These are phyloP conservation scores for Dianthus caryophyllus DNA, from an alignment of 148 eudicot species.

Conservation along the genomic window DNA sequence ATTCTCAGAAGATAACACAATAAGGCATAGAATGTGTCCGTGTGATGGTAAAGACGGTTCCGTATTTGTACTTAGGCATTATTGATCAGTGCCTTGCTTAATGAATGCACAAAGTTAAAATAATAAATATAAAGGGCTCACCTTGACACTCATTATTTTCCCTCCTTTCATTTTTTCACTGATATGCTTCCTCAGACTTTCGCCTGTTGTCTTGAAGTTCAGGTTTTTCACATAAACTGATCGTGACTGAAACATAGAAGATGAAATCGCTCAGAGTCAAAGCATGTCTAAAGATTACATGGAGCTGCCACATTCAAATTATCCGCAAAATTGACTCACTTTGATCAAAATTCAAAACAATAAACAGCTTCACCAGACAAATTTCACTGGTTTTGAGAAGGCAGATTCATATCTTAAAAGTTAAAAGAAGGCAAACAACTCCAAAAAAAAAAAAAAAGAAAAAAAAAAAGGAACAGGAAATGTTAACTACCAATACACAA, in stretches of 20 bases:
- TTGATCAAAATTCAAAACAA: neutral
- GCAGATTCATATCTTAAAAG: too few species aligned
- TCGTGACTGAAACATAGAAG: constrained; percentile 59
- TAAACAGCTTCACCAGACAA: neutral
- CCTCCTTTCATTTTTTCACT: constrained; percentile 66
- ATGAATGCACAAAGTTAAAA: neutral
- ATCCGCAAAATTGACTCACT: neutral
- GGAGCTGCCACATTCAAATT: neutral
- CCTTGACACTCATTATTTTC: constrained; percentile 68
- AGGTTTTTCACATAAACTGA: constrained; percentile 89
- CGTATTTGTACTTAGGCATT: neutral
- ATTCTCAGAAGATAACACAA: neutral
- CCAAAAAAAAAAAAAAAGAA: neutral
- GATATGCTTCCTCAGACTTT: constrained; percentile 63
- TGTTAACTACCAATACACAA: neutral
- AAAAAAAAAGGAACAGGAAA: neutral
- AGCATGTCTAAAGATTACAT: neutral
- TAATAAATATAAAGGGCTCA: constrained; percentile 21
- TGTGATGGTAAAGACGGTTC: neutral
- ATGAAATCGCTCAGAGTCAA: constrained; percentile 5
- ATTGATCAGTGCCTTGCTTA: neutral
- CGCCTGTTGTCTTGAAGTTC: constrained; percentile 79
- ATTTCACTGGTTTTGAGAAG: neutral
- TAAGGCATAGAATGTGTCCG: neutral
- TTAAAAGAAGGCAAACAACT: neutral